Base-by-base conservation (phyloP, 108 stramenopile species). In the Nitzschia palea region DNA sequence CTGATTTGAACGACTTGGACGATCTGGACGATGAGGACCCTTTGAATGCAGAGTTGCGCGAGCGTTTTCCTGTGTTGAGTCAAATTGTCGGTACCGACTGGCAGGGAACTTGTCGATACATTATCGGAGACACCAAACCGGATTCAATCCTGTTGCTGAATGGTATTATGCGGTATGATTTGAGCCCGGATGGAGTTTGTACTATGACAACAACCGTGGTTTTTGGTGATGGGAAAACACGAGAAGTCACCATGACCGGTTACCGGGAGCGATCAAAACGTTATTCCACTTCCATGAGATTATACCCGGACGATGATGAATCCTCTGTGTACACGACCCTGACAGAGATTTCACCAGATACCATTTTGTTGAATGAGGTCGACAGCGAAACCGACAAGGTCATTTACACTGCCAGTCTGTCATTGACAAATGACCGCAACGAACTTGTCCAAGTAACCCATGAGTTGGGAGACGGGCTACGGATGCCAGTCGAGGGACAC, bases 311-410 rank as follows among this genome's bases (percentile, higher is more conserved):
- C 1, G 64, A 65, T 3, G 28, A 32, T 22, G 26, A 29, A 22
- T 62, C 59, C 2, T 57, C 68, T 0, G 59, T 74, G 12, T 36
- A 44, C 61, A 74, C 61, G 66, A 48, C 62, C 5, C 2, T 74
- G 8, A 62, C 68, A 6, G 68, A 74, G 42, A 30, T 74, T 18
- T 25, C 25, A 26, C 73, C 73, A 2, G 73, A 74, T 37, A 74
- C 73, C 26, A 69, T 74, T 22, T 29, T 74, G 48, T 35, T 74
- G 26, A 62, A 74, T 31, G 73, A 74, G 36, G 33, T 74, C 4
- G 68, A 69, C 28, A 62, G 44, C 22, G 67, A 28, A 12, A 63
- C 58, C 30, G 68, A 61, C 3, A 69, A 25, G 29, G 50, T 74
- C 15, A 62, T 70, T 29, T 48, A 69, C 60, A 74, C 73, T 3